A percentile compares a stretch with the other conserved stretches of the same genome.
These are phyloP conservation scores for Plasmodium cynomolgi DNA, from an alignment of 169 alveolate species.

Conservation along the genomic window DNA sequence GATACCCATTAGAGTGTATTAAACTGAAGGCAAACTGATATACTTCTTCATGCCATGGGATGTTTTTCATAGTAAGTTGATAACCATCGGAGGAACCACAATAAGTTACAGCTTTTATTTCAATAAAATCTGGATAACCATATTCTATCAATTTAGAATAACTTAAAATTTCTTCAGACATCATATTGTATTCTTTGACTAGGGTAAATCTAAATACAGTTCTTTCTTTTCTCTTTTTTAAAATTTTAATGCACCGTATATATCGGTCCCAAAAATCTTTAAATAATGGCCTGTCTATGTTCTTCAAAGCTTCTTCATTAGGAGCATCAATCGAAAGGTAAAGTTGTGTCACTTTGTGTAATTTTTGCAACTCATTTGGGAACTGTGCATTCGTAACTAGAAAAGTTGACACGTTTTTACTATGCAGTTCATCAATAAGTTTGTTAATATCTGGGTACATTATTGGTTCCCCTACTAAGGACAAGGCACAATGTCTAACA, in stretches of 20 bases:
- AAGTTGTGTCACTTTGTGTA: constrained; percentile 88
- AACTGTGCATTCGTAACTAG: constrained; percentile 92
- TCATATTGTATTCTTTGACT: constrained; percentile 84
- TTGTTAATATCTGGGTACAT: constrained; percentile 91
- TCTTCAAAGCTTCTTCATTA: constrained; percentile 80
- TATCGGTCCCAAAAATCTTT: constrained; percentile 91
- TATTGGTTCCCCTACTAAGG: constrained; percentile 94
- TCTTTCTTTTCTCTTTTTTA: constrained; percentile 85
- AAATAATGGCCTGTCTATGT: constrained; percentile 90
- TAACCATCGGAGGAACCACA: constrained; percentile 90
- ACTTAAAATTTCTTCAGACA: constrained; percentile 79
- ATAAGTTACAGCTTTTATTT: constrained; percentile 92
- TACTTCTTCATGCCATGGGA: constrained; percentile 91
- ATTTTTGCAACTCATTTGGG: constrained; percentile 86
- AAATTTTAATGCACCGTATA: constrained; percentile 81
- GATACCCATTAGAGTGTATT: constrained; percentile 49
- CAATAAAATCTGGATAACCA: constrained; percentile 90
- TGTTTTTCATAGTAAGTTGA: constrained; percentile 86
- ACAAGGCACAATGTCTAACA: constrained; percentile 88
- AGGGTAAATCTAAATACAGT: constrained; percentile 89
- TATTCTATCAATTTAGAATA: constrained; percentile 84
- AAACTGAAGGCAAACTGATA: constrained; percentile 70
- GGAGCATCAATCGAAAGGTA: constrained; percentile 88
- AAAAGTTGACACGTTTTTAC: constrained; percentile 87
- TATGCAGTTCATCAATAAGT: constrained; percentile 86